phyloP scores from a whole-genome alignment of 83 land plant genomes.

The Diphasiastrum complanatum region DNA sequence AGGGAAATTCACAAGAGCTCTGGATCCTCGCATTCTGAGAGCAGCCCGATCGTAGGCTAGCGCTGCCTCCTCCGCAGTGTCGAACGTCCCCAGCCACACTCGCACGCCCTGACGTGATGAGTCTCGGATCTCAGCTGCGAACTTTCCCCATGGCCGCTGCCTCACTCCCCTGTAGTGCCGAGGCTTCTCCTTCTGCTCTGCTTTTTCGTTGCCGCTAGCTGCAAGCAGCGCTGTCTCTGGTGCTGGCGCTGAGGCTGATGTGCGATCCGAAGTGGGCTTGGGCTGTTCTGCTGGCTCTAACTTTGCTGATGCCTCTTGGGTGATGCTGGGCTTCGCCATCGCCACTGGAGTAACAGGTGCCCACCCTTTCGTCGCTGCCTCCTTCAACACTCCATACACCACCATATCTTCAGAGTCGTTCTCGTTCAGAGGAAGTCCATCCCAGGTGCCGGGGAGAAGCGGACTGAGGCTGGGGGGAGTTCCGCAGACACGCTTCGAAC shows the following conservation, averaged over 20 bases:
- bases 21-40: slow-evolving; percentile 22
- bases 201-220: neutral
- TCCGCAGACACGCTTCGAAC: too few species aligned
- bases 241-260: neutral
- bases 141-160: slow-evolving; percentile 32
- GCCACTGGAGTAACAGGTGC: slow-evolving; percentile 12
- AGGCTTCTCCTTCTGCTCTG: neutral
- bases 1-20: slow-evolving; percentile 26
- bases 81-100: slow-evolving; percentile 30
- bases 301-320: too few species aligned
- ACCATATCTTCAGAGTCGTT: slow-evolving; percentile 34
- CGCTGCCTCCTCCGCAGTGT: slow-evolving; percentile 29
- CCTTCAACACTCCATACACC: slow-evolving; percentile 23
- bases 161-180: slow-evolving; percentile 27
- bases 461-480: too few species aligned
- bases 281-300: too few species aligned
- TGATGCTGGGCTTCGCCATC: too few species aligned
- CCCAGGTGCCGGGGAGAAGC: slow-evolving; percentile 16
- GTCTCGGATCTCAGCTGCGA: slow-evolving; percentile 28
- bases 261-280: too few species aligned
- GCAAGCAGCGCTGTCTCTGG: neutral
- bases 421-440: slow-evolving; percentile 29
- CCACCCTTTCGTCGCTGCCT: slow-evolving; percentile 23
- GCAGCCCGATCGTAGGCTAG: slow-evolving; percentile 34
- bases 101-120: slow-evolving; percentile 21